Evolutionary conservation across 371 early-diverging fungal species (phyloP), one percentile per base, ranked within the genome.

Genomic region (Chytridiales sp.): DNA sequence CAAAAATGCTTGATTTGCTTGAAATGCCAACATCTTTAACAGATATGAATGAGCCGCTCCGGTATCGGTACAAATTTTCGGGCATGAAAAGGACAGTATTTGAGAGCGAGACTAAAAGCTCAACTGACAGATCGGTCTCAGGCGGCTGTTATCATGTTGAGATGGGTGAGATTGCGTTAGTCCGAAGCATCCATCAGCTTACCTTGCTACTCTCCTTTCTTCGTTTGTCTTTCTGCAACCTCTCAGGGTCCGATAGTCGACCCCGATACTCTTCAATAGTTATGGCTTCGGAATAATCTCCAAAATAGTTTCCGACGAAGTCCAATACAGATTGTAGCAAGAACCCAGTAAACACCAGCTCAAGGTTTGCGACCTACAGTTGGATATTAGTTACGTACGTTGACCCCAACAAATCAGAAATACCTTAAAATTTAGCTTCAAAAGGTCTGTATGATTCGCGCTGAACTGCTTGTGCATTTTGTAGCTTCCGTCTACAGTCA

Each of bases 231-330:
- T 67, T 75, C 21, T 76, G 67, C 47, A 75, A 74, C 46, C 75
- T 72, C 1, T 66, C 66, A 11, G 74, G 77, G 30, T 87, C 81
- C 5, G 61, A 58, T 38, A 80, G 64, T 15, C 76, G 76, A 44
- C 68, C 59, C 21, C 87, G 80, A 67, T 89, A 93, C 61, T 91
- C 91, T 3, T 89, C 89, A 48, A 86, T 74, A 0, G 87, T 88
- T 0, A 83, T 77, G 67, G 87, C 87, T 58, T 84, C 81, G 4
- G 80, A 67, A 68, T 78, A 82, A 5, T 78, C 75, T 19, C 91
- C 93, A 48, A 87, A 80, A 59, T 90, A 93, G 57, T 93, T 93
- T 42, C 86, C 87, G 43, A 81, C 82, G 9, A 92, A 57, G 17
- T 86, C 80, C n/a, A 92, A 70, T 1, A 90, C 61, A 52, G 88